Percentiles rank a stretch among this genome's conserved stretches.
Conservation (phyloP, 164 flowering plant species). For the Tinospora cordifolia region DNA sequence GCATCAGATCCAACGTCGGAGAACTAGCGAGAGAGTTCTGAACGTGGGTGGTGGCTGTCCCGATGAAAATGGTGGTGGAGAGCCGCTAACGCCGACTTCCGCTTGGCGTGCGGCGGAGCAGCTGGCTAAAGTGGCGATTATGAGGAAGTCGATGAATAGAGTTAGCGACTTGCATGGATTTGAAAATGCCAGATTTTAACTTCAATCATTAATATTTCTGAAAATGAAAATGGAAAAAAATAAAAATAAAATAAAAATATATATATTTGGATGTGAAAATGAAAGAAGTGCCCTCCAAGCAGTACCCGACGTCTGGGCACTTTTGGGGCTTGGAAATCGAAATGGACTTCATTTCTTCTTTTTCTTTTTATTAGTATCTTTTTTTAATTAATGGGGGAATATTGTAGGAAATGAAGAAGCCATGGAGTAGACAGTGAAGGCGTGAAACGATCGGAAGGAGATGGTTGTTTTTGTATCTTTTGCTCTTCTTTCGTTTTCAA, state of each 20-base stretch:
- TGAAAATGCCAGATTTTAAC: slow-evolving; percentile 80
- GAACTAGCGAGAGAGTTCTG: slow-evolving; percentile 11
- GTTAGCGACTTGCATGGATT: slow-evolving; percentile 94
- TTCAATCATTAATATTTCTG: background rate
- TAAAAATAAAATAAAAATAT: background rate
- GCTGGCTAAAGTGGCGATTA: slow-evolving; percentile 74
- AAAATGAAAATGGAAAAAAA: slow-evolving; percentile 3
- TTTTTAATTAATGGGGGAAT: background rate
- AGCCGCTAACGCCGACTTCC: slow-evolving; percentile 87
- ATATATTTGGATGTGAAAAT: no score
- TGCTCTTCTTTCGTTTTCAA: background rate
- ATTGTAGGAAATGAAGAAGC: background rate
- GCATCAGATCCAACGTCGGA: slow-evolving; percentile 31
- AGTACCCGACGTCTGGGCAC: slow-evolving; percentile 21
- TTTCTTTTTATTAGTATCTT: slow-evolving; percentile 7
- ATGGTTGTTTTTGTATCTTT: background rate
- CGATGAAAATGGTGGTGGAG: slow-evolving; percentile 74
- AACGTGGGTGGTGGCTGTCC: slow-evolving; percentile 8
- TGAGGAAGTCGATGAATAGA: slow-evolving; percentile 68
- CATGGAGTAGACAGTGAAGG: background rate
- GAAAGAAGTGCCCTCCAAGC: slow-evolving; percentile 10
- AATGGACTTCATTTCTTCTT: background rate
- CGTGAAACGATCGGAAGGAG: background rate
- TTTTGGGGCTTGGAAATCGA: slow-evolving; percentile 11
- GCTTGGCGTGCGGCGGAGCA: slow-evolving; percentile 95